Conservation (phyloP, 2,329 filamentous ascomycete genomes). For the Ceratocystiopsis sp. region DNA sequence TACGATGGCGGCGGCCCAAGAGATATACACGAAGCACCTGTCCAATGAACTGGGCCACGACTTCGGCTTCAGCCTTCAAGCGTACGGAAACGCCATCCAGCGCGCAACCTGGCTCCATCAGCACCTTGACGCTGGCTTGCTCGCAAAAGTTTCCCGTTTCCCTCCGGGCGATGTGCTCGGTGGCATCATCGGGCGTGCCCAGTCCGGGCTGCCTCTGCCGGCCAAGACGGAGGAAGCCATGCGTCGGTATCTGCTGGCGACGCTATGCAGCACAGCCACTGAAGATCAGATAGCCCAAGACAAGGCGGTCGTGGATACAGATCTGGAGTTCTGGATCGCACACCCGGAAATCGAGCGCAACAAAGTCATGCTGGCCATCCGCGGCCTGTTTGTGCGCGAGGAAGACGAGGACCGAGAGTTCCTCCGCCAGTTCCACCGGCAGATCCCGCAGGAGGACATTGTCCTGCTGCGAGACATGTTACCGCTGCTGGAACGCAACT, state of each 20-base stretch:
- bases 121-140: slow-evolving; percentile 4
- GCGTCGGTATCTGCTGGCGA: slow-evolving; percentile 6
- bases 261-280: slow-evolving; percentile 2
- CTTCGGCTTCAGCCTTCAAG: slow-evolving; percentile 8
- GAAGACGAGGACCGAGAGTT: not conserved
- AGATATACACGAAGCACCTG: slow-evolving; percentile 5
- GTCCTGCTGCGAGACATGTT: slow-evolving; percentile 8
- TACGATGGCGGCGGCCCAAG: slow-evolving; percentile 7
- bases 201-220: no score
- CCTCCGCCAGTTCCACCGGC: slow-evolving; percentile 7
- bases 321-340: slow-evolving; percentile 7
- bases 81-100: slow-evolving; percentile 7
- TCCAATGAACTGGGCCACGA: slow-evolving; percentile 5
- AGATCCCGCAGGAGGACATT: slow-evolving; percentile 9
- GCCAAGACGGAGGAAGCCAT: no score
- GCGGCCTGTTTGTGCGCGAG: not conserved
- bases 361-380: slow-evolving; percentile 7
- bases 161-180: slow-evolving; percentile 5
- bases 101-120: slow-evolving; percentile 7
- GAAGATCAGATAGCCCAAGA: not conserved
- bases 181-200: no score
- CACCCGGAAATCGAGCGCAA: slow-evolving; percentile 9
- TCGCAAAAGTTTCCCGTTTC: slow-evolving; percentile 6
- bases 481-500: slow-evolving; percentile 6
- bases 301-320: slow-evolving; percentile 5